Conservation (phyloP, 1,284 basidiomycete genomes). For the Sporisorium reilianum region DNA sequence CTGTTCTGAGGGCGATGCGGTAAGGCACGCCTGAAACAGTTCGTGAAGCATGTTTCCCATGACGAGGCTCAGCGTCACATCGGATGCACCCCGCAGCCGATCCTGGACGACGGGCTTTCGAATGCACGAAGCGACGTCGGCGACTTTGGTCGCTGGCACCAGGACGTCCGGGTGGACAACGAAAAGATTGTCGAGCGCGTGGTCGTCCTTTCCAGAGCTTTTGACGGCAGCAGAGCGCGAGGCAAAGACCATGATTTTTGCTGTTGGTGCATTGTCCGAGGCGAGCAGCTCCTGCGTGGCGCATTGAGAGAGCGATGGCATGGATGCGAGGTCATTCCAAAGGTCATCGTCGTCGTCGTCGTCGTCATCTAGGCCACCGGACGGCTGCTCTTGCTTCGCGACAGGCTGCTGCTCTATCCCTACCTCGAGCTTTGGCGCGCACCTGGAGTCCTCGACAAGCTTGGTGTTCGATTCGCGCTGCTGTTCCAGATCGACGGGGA, state of each 20-base stretch:
- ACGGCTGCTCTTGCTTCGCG: background rate
- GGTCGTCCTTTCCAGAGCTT: slow-evolving; percentile 7
- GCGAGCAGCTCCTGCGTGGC: slow-evolving; percentile 35
- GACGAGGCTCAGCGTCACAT: slow-evolving; percentile 51
- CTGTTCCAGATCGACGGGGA: slow-evolving; percentile 10
- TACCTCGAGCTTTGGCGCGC: slow-evolving; percentile 13
- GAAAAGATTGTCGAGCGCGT: slow-evolving; percentile 56
- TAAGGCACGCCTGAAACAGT: slow-evolving; percentile 63
- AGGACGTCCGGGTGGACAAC: slow-evolving; percentile 66
- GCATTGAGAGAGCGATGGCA: slow-evolving; percentile 39
- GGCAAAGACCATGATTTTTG: slow-evolving; percentile 35
- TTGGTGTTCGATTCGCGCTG: background rate
- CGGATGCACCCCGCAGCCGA: slow-evolving; percentile 49
- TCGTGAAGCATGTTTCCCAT: slow-evolving; percentile 67
- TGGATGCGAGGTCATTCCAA: slow-evolving; percentile 49
- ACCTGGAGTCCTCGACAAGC: background rate
- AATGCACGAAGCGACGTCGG: slow-evolving; percentile 60
- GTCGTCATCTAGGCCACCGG: slow-evolving; percentile 6
- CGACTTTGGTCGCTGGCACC: slow-evolving; percentile 61
- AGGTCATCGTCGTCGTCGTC: slow-evolving; percentile 44
- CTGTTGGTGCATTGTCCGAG: slow-evolving; percentile 14
- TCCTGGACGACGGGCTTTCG: slow-evolving; percentile 63
- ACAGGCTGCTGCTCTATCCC: slow-evolving; percentile 8
- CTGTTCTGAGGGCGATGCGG: slow-evolving; percentile 12
- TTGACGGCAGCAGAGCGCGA: slow-evolving; percentile 11